phyloP scores from a whole-genome alignment of 2,329 filamentous ascomycete species.

The Thermothelomyces thermophilus region DNA sequence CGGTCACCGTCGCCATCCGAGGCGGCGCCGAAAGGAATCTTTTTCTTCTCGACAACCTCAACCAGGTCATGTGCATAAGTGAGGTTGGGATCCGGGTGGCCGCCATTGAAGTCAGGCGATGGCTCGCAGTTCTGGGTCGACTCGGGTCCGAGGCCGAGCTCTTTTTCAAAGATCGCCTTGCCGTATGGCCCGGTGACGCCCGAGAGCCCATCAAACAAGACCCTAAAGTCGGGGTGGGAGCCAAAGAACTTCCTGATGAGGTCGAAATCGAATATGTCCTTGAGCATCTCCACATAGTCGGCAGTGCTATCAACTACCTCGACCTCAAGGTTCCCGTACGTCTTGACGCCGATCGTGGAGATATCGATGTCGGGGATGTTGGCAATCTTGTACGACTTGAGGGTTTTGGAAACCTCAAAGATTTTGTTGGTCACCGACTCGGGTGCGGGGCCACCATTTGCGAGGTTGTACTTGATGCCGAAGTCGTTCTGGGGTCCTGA shows the following conservation, averaged over 20 bases:
- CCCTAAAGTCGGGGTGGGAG: constrained; percentile 84
- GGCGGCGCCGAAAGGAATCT: constrained; percentile 91
- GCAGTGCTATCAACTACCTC: constrained; percentile 90
- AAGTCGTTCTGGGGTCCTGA: constrained; percentile 89
- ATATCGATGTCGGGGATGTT: constrained; percentile 84
- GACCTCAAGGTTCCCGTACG: constrained; percentile 80
- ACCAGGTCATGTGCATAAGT: constrained; percentile 95
- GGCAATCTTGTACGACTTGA: constrained; percentile 87
- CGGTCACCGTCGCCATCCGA: constrained; percentile 96
- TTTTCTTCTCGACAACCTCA: constrained; percentile 82
- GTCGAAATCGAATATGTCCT: constrained; percentile 97
- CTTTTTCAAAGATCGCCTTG: constrained; percentile 87
- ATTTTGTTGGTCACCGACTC: constrained; percentile 98
- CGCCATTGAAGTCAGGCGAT: constrained; percentile 90
- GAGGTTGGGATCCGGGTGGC: constrained; percentile 95
- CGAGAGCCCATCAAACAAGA: constrained; percentile 89
- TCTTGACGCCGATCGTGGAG: constrained; percentile 71
- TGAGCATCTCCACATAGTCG: constrained; percentile 92
- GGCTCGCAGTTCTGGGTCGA: constrained; percentile 87
- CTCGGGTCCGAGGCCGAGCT: constrained; percentile 69
- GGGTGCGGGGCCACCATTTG: constrained; percentile 91
- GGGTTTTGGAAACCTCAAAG: constrained; percentile 80
- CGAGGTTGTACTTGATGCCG: constrained; percentile 98
- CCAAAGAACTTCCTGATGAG: constrained; percentile 92
- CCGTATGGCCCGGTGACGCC: constrained; percentile 96